These are phyloP conservation scores for Penicillium fimorum DNA, from an alignment of 495 filamentous ascomycete genomes.

Conservation along the genomic window DNA sequence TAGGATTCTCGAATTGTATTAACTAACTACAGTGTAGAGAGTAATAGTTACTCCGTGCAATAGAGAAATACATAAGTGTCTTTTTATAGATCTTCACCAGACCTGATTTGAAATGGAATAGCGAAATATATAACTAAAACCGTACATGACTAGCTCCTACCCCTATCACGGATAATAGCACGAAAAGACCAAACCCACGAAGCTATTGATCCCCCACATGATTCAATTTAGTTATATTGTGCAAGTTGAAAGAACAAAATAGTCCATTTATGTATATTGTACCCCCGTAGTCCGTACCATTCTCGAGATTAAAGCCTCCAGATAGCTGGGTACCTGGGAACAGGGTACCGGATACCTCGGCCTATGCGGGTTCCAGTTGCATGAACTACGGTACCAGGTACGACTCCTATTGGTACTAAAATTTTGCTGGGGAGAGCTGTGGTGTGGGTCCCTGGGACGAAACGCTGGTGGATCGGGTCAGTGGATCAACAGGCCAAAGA, in stretches of 20 bases:
- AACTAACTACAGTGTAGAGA: too few species aligned
- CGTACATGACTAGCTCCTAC: neutral
- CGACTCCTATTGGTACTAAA: constrained; percentile 13
- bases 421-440: constrained; percentile 16
- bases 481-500: constrained; percentile 15
- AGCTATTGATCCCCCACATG: neutral
- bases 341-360: constrained; percentile 12
- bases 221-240: neutral
- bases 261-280: neutral
- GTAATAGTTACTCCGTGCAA: neutral
- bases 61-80: neutral
- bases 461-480: constrained; percentile 21
- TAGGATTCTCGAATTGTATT: neutral
- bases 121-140: too few species aligned
- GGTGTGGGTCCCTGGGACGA: constrained; percentile 21
- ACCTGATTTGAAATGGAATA: neutral
- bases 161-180: neutral
- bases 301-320: neutral
- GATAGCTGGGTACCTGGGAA: neutral
- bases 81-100: neutral
- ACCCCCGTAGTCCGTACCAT: neutral
- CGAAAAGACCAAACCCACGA: neutral
- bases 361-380: neutral
- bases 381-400: constrained; percentile 13
- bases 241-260: neutral